A percentile compares a stretch with the other conserved stretches of the same genome.
phyloP scores from a whole-genome alignment of 495 filamentous ascomycete species.

The Penicillium coprophilum region DNA sequence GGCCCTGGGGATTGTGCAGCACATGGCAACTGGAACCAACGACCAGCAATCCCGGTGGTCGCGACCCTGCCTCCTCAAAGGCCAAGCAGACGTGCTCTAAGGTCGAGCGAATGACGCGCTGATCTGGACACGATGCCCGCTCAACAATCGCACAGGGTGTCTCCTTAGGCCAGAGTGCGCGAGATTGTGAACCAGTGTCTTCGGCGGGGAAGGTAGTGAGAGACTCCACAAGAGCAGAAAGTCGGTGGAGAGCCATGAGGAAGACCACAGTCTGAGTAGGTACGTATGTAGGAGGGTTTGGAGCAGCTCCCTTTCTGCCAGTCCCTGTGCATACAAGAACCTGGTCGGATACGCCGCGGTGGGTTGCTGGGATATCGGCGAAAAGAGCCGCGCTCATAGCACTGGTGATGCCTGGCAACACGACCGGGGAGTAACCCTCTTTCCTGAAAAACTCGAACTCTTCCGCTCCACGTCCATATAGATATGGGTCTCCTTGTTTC shows the following conservation, averaged over 20 bases:
- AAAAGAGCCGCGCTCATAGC: constrained; percentile 86
- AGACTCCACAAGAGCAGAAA: constrained; percentile 66
- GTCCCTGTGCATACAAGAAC: constrained; percentile 94
- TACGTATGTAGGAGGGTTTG: constrained; percentile 76
- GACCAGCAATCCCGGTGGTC: constrained; percentile 90
- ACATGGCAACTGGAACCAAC: constrained; percentile 82
- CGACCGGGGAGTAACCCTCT: constrained; percentile 66
- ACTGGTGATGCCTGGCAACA: constrained; percentile 88
- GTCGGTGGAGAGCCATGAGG: constrained; percentile 89
- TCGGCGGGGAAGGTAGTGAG: constrained; percentile 46
- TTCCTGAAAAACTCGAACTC: constrained; percentile 82
- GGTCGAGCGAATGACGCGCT: constrained; percentile 86
- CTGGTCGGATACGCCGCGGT: constrained; percentile 87
- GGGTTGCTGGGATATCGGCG: constrained; percentile 82
- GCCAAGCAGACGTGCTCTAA: constrained; percentile 74
- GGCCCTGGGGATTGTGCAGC: constrained; percentile 52
- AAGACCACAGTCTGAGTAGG: constrained; percentile 84
- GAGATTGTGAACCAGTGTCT: constrained; percentile 20
- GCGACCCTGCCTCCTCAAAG: constrained; percentile 83
- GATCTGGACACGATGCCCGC: constrained; percentile 90
- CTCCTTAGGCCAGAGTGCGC: constrained; percentile 46
- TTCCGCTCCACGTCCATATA: constrained; percentile 92
- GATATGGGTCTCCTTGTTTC: constrained; percentile 95
- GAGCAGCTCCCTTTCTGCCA: constrained; percentile 83
- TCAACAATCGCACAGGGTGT: constrained; percentile 93